phyloP scores from a whole-genome alignment of 2,329 filamentous ascomycete genomes.

The Talaromyces sp. region DNA sequence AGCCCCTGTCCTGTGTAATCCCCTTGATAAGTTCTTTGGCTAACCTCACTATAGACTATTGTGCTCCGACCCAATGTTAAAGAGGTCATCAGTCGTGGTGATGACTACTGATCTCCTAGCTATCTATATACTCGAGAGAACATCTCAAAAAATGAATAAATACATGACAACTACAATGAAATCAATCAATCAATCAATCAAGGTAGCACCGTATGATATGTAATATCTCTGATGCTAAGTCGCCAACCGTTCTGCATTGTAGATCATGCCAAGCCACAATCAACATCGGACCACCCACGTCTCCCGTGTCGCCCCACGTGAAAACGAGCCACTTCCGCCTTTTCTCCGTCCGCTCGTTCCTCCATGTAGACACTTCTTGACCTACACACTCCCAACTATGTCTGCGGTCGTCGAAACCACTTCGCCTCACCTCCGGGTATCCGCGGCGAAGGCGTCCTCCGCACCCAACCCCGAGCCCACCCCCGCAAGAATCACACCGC shows the following conservation, averaged over 20 bases:
- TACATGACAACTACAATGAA: conserved; percentile 10
- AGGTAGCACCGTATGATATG: background rate
- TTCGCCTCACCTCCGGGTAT: conserved; percentile 38
- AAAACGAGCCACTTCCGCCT: conserved; percentile 32
- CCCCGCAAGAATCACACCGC: conserved; percentile 32
- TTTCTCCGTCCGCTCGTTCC: conserved; percentile 9
- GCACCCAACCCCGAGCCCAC: conserved; percentile 20
- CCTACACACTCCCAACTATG: conserved; percentile 24
- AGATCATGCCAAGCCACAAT: conserved; percentile 21
- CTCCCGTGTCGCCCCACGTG: conserved; percentile 41
- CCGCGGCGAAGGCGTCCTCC: conserved; percentile 31
- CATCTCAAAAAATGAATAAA: too few relatives aligned
- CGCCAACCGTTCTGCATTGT: conserved; percentile 1
- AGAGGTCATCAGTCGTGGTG: conserved; percentile 83
- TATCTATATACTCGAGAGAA: background rate
- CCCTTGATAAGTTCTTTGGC: conserved; percentile 16
- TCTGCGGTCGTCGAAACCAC: conserved; percentile 34
- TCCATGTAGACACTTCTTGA: conserved; percentile 14
- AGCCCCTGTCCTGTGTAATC: conserved; percentile 40
- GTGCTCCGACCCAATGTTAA: conserved; percentile 78
- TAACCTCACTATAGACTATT: conserved; percentile 61
- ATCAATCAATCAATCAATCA: background rate
- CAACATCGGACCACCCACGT: conserved; percentile 13
- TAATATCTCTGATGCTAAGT: background rate
- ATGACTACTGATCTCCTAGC: conserved; percentile 72